A percentile compares a stretch with the other conserved stretches of the same genome.
Conservation (phyloP, 176 grass and related monocot species). For the Eleusine coracana region DNA sequence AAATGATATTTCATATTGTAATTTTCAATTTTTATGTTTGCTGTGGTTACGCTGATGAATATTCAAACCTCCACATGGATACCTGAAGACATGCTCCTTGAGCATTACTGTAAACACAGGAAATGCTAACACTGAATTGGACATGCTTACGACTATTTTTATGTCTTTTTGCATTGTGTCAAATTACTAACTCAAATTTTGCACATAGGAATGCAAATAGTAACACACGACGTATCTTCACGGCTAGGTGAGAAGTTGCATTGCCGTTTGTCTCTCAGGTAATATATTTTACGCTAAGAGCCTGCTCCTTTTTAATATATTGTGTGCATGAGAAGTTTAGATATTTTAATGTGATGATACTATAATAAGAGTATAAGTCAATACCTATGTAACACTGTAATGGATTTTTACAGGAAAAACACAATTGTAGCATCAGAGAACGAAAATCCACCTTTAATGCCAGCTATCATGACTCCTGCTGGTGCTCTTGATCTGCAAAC, state of each 20-base stretch:
- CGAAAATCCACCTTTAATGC: conserved; percentile 93
- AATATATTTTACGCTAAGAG: conserved; percentile 26
- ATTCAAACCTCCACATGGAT: conserved; percentile 2
- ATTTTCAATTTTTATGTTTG: not conserved
- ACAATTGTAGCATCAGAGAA: conserved; percentile 55
- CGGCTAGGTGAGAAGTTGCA: conserved; percentile 19
- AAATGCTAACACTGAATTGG: not conserved
- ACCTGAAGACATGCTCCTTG: not conserved
- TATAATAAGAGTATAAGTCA: not conserved
- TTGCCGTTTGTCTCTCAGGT: conserved; percentile 42
- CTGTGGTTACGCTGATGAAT: not conserved
- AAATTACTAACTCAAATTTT: conserved; percentile 30
- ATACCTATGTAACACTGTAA: conserved; percentile 29
- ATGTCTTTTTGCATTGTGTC: conserved; percentile 24
- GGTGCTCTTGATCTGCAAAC: conserved; percentile 80
- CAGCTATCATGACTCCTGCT: conserved; percentile 67
- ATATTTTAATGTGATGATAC: conserved; percentile 19
- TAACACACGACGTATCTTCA: conserved; percentile 34
- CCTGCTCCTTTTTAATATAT: conserved; percentile 19
- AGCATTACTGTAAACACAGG: not conserved
- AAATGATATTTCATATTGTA: conserved; percentile 1
- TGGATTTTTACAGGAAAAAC: conserved; percentile 44
- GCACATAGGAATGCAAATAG: conserved; percentile 40
- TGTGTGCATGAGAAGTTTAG: conserved; percentile 5
- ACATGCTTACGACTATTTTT: conserved; percentile 15